Evolutionary conservation across 768 basidiomycete species (phyloP).

Genomic region (Baorangia bicolor): DNA sequence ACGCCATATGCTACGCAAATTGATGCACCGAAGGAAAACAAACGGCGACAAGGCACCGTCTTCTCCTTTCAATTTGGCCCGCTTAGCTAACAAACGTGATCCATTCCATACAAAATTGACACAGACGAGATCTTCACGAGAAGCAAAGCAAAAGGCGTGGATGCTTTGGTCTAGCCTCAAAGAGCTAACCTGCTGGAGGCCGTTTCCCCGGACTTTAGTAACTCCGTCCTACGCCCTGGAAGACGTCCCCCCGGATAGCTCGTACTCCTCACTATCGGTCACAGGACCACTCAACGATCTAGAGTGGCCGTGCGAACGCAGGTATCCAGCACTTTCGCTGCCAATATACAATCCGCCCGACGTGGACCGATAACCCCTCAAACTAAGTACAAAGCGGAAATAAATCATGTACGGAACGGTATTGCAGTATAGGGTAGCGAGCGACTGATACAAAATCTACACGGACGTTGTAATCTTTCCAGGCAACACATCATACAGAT

Average conservation of each 20-base stretch:
- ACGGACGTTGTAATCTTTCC: neutral
- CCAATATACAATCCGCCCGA: neutral
- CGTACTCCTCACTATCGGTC: neutral
- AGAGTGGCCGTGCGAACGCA: neutral
- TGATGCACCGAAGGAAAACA: too few relatives aligned
- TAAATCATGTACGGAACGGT: slow-evolving; percentile 9
- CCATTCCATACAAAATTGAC: neutral
- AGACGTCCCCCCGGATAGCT: neutral
- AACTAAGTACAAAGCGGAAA: slow-evolving; percentile 3
- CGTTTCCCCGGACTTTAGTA: neutral
- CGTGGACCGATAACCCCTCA: neutral
- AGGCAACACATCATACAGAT: neutral
- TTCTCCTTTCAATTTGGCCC: neutral
- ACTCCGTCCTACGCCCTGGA: neutral
- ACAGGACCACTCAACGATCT: neutral
- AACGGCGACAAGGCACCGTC: too few relatives aligned
- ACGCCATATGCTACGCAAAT: too few relatives aligned
- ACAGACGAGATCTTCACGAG: neutral
- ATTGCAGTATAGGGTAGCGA: neutral
- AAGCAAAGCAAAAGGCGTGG: neutral
- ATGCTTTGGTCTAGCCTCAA: neutral
- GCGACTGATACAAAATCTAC: neutral
- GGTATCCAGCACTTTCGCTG: neutral
- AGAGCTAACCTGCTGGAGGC: neutral
- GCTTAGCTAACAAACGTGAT: neutral